Evolutionary conservation across 129 eudicot genomes (phyloP).

Genomic region (Chrysanthemum lavandulifolium): DNA sequence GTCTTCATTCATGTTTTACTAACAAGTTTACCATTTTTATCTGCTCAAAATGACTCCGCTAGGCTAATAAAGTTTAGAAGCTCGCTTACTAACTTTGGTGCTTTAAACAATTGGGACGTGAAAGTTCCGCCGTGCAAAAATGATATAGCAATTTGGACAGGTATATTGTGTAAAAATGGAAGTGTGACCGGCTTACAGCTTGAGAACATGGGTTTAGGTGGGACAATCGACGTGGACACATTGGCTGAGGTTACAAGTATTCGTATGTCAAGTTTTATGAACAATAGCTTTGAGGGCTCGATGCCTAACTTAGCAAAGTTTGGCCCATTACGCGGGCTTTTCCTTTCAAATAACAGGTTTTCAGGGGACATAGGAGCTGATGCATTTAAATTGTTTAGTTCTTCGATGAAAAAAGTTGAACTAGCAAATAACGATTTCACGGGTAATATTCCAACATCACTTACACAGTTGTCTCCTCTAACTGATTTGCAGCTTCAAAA

Average conservation of each 20-base stretch:
- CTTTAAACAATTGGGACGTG: conserved; percentile 37
- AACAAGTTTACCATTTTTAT: conserved; percentile 9
- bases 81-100: conserved; percentile 30
- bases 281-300: conserved; percentile 60
- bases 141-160: conserved; percentile 43
- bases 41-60: conserved; percentile 24
- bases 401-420: conserved; percentile 35
- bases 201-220: conserved; percentile 64
- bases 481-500: conserved; percentile 49
- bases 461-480: conserved; percentile 39
- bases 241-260: conserved; percentile 42
- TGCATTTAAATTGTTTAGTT: conserved; percentile 44
- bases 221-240: conserved; percentile 45
- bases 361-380: conserved; percentile 46
- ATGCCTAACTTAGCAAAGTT: conserved; percentile 44
- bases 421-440: conserved; percentile 44
- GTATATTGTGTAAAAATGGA: conserved; percentile 41
- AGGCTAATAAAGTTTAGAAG: conserved; percentile 38
- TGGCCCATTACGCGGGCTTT: conserved; percentile 36
- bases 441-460: conserved; percentile 57
- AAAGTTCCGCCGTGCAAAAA: conserved; percentile 28
- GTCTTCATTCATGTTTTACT: conserved; percentile 15
- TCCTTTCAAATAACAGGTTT: conserved; percentile 50
- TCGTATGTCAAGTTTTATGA: conserved; percentile 48
- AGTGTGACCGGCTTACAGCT: conserved; percentile 47